Conservation (phyloP, 345 rosid species). For the Xanthoceras sorbifolium region DNA sequence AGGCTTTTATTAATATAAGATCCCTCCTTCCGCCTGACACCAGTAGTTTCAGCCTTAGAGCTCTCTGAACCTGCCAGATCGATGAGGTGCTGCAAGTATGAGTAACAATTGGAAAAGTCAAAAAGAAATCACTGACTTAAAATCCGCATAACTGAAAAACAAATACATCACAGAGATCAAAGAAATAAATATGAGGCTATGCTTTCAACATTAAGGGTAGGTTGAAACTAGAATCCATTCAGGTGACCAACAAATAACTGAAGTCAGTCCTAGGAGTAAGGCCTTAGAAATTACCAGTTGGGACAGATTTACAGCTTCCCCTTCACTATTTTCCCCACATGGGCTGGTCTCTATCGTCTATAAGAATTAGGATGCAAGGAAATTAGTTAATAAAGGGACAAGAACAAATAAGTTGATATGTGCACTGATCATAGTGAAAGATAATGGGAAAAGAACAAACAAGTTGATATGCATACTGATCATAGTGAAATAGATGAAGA, state of each 20-base stretch:
- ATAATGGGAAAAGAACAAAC: slow-evolving; percentile 15
- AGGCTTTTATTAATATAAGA: slow-evolving; percentile 96
- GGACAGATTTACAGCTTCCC: slow-evolving; percentile 91
- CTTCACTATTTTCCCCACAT: slow-evolving; percentile 67
- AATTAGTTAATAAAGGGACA: slow-evolving; percentile 22
- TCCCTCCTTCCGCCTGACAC: slow-evolving; percentile 95
- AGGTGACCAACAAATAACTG: slow-evolving; percentile 22
- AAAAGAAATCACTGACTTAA: slow-evolving; percentile 15
- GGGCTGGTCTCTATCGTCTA: slow-evolving; percentile 97
- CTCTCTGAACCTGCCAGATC: slow-evolving; percentile 99
- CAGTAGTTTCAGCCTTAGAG: slow-evolving; percentile 96
- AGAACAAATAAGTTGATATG: slow-evolving; percentile 4
- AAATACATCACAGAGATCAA: background rate
- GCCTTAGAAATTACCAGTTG: slow-evolving; percentile 76
- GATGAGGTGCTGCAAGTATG: slow-evolving; percentile 92
- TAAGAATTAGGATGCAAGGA: slow-evolving; percentile 19
- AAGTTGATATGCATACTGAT: background rate
- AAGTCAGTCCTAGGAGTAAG: slow-evolving; percentile 25
- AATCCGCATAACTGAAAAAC: background rate
- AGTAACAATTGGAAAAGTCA: slow-evolving; percentile 44
- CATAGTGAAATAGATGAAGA: slow-evolving; percentile 1
- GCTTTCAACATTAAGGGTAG: slow-evolving; percentile 5
- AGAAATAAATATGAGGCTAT: background rate
- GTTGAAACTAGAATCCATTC: slow-evolving; percentile 13
- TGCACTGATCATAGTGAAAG: too few relatives aligned